Evolutionary conservation across 306 rosid species (phyloP).

Genomic region (Pueraria montana): DNA sequence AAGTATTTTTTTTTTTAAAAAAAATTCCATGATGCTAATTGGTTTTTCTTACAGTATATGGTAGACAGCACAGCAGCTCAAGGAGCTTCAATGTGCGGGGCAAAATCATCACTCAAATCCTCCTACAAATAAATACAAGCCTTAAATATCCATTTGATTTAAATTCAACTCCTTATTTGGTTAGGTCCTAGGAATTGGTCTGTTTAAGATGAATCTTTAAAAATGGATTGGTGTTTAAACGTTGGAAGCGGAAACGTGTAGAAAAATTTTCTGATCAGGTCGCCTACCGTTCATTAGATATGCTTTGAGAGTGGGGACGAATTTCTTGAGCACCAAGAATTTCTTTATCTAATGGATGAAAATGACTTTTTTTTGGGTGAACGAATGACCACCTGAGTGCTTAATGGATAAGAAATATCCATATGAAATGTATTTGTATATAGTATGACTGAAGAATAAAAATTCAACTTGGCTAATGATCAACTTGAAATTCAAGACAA

Average conservation of each 20-base stretch:
- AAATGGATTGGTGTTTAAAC: constrained; percentile 5
- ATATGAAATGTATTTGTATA: neutral
- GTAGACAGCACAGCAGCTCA: neutral
- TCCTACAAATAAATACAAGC: neutral
- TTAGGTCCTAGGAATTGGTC: neutral
- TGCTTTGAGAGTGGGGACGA: neutral
- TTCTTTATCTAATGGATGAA: neutral
- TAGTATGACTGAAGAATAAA: neutral
- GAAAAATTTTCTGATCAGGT: neutral
- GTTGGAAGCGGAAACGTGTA: neutral
- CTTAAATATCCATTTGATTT: neutral
- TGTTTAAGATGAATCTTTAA: constrained; percentile 7
- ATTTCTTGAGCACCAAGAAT: neutral
- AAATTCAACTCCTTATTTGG: neutral
- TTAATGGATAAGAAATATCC: neutral
- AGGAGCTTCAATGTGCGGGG: neutral
- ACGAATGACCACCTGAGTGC: neutral
- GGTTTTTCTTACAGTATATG: neutral
- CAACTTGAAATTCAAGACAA: neutral
- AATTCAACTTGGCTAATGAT: neutral
- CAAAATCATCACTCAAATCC: neutral
- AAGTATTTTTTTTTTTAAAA: neutral
- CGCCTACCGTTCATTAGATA: neutral
- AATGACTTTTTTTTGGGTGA: neutral
- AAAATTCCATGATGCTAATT: neutral